These are phyloP conservation scores for Lachnellula suecica DNA, from an alignment of 2,329 filamentous ascomycete genomes.

Conservation along the genomic window DNA sequence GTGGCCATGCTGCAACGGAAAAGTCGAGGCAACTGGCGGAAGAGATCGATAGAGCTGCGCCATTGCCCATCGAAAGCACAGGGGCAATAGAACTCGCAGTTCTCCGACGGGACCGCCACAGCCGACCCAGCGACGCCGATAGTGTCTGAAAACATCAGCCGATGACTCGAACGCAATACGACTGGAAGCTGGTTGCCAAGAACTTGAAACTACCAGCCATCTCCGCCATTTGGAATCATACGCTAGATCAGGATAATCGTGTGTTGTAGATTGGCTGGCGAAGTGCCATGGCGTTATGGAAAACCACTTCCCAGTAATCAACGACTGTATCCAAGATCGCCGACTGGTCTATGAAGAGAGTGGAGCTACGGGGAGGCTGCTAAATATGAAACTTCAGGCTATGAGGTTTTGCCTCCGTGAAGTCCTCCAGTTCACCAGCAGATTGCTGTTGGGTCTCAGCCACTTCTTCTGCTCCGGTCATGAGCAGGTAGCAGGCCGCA, in stretches of 20 bases:
- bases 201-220: too few species aligned
- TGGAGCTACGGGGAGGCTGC: background rate
- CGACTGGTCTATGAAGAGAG: too few species aligned
- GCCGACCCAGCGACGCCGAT: background rate
- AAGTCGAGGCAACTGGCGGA: conserved; percentile 15
- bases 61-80: conserved; percentile 1
- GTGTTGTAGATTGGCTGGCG: too few species aligned
- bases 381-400: background rate
- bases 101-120: background rate
- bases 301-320: too few species aligned
- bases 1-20: conserved; percentile 9
- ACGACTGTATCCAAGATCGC: too few species aligned
- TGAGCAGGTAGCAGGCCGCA: conserved; percentile 22
- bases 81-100: background rate
- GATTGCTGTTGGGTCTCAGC: conserved; percentile 5
- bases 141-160: background rate
- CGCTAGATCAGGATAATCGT: too few species aligned
- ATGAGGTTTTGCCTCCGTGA: conserved; percentile 6
- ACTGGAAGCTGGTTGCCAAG: too few species aligned
- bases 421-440: conserved; percentile 13
- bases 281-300: too few species aligned
- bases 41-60: conserved; percentile 10
- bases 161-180: too few species aligned
- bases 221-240: too few species aligned
- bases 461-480: conserved; percentile 18